phyloP scores from a whole-genome alignment of 345 rosid species.

The Sonneratia alba region DNA sequence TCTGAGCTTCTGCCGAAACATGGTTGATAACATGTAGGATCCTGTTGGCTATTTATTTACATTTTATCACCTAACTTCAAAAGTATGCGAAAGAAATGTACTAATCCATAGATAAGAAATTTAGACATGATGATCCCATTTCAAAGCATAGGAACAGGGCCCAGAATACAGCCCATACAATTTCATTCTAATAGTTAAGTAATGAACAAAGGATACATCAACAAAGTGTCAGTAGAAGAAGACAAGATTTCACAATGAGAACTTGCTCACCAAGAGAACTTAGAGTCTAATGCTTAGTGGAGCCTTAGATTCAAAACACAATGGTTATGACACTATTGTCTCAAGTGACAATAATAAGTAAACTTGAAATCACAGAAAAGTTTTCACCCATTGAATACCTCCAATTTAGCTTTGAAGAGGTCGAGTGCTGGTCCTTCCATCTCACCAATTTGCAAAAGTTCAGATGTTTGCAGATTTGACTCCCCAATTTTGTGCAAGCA shows the following conservation, averaged over 20 bases:
- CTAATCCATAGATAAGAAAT: neutral
- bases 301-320: neutral
- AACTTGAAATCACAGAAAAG: neutral
- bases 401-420: conserved; percentile 89
- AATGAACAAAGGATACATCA: neutral
- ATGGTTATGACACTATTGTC: neutral
- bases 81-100: neutral
- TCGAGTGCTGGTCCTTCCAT: conserved; percentile 98
- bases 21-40: neutral
- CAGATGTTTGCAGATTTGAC: conserved; percentile 83
- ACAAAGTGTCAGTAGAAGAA: neutral
- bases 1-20: neutral
- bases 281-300: neutral
- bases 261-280: neutral
- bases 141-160: neutral
- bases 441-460: conserved; percentile 84
- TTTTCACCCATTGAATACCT: conserved; percentile 31
- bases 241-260: neutral
- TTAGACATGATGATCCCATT: neutral
- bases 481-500: conserved; percentile 92
- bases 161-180: neutral
- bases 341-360: neutral
- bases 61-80: neutral
- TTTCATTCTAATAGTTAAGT: neutral
- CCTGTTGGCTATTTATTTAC: neutral